Evolutionary conservation across 352 stramenopile species (phyloP).

Genomic region (Pythium biforme): DNA sequence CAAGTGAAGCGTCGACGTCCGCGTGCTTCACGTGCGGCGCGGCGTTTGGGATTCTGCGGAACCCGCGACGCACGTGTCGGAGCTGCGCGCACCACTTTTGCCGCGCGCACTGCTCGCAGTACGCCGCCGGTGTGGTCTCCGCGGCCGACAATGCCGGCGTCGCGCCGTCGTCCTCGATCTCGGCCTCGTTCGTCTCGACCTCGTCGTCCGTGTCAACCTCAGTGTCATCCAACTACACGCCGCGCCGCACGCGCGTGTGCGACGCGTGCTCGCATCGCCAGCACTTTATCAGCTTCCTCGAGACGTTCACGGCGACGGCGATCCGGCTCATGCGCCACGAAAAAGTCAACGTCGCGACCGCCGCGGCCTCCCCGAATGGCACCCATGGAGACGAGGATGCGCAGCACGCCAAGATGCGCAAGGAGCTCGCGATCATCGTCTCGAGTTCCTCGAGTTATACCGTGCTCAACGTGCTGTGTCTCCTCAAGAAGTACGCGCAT

Average conservation of each 20-base stretch:
- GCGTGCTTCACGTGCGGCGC: constrained; percentile 26
- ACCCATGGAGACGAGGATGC: not conserved
- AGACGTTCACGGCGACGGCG: constrained; percentile 25
- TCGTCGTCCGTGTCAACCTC: constrained; percentile 8
- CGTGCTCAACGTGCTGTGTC: constrained; percentile 34
- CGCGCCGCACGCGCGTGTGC: constrained; percentile 21
- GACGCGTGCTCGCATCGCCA: constrained; percentile 30
- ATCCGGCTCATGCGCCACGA: constrained; percentile 19
- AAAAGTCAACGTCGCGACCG: constrained; percentile 19
- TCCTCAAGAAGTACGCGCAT: constrained; percentile 34
- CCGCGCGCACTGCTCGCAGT: constrained; percentile 30
- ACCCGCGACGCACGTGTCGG: constrained; percentile 21
- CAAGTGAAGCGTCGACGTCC: not conserved
- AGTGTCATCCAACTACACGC: not conserved
- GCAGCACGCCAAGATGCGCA: constrained; percentile 14
- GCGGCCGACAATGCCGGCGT: not conserved
- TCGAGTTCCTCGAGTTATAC: constrained; percentile 27
- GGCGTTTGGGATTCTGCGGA: constrained; percentile 24
- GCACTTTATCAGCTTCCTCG: constrained; percentile 34
- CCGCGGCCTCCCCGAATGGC: not conserved
- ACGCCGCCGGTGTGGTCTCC: constrained; percentile 10
- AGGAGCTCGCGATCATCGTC: constrained; percentile 31
- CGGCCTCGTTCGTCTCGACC: not conserved
- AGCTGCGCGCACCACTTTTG: constrained; percentile 34
- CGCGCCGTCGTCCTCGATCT: no score